Conservation (phyloP, 2,329 filamentous ascomycete genomes). For the Neurospora crassa region DNA sequence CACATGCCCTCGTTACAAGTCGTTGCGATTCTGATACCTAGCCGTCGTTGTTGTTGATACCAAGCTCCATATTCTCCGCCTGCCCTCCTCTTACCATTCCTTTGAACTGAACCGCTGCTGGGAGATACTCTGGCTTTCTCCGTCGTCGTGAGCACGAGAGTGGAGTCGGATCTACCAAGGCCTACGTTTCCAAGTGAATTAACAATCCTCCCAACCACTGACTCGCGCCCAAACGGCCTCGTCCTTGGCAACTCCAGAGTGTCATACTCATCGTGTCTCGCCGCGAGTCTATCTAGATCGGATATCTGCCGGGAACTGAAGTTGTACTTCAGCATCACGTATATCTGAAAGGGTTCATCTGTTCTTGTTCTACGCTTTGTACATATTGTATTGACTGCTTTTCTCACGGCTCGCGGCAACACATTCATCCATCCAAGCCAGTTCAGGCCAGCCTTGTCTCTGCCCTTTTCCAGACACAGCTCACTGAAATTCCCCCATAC, state of each 20-base stretch:
- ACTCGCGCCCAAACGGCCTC: slow-evolving; percentile 5
- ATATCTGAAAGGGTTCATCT: not conserved
- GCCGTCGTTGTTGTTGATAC: not conserved
- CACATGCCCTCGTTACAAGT: slow-evolving; percentile 5
- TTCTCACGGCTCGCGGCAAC: not conserved
- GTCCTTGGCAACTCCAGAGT: slow-evolving; percentile 2
- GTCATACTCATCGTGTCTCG: not conserved
- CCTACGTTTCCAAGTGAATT: slow-evolving; percentile 1
- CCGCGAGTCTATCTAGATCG: not conserved
- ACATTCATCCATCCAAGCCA: not conserved
- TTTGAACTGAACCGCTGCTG: not conserved
- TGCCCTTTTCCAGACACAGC: not conserved
- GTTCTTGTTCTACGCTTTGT: not conserved
- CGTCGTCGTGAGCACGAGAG: not conserved
- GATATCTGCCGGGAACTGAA: not conserved
- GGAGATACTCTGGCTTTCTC: not conserved
- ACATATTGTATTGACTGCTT: not conserved
- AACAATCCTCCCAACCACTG: slow-evolving; percentile 4
- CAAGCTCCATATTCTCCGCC: not conserved
- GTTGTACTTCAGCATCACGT: not conserved
- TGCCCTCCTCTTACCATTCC: not conserved
- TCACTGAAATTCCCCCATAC: not conserved
- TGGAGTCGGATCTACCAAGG: not conserved
- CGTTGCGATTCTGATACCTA: slow-evolving; percentile 2
- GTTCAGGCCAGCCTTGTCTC: not conserved